phyloP scores from a whole-genome alignment of 2,329 filamentous ascomycete species.

The Neurospora sp. region DNA sequence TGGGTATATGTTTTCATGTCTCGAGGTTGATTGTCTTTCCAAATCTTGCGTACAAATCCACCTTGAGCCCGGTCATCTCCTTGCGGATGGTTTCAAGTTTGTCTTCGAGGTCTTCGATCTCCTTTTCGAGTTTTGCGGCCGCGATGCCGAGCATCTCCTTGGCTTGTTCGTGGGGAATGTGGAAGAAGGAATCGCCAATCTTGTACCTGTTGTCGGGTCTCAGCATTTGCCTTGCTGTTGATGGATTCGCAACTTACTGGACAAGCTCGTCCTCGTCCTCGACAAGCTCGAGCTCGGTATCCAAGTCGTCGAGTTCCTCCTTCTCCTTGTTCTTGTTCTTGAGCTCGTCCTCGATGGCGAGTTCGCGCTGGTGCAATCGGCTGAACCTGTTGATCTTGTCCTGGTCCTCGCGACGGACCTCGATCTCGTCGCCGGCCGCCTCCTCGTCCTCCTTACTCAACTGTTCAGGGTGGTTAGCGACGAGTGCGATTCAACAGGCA shows the following conservation, averaged over 20 bases:
- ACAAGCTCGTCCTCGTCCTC: conserved; percentile 83
- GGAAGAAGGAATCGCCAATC: conserved; percentile 92
- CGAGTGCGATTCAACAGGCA: not conserved
- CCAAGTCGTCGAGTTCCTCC: conserved; percentile 91
- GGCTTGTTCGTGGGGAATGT: conserved; percentile 72
- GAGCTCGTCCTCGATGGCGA: conserved; percentile 68
- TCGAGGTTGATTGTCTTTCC: conserved; percentile 96
- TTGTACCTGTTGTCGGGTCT: conserved; percentile 61
- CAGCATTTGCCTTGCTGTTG: not conserved
- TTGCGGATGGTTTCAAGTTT: conserved; percentile 66
- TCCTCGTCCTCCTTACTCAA: conserved; percentile 91
- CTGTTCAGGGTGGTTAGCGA: conserved; percentile 34
- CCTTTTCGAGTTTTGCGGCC: conserved; percentile 63
- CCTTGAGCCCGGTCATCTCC: conserved; percentile 84
- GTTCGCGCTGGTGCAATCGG: conserved; percentile 79
- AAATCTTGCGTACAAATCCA: conserved; percentile 87
- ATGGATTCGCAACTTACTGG: conserved; percentile 50
- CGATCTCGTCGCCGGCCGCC: conserved; percentile 67
- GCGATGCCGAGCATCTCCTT: conserved; percentile 72
- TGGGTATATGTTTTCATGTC: conserved; percentile 41
- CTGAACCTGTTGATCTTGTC: conserved; percentile 99
- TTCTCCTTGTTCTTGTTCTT: conserved; percentile 90
- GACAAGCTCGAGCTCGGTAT: conserved; percentile 81
- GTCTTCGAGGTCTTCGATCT: conserved; percentile 68
- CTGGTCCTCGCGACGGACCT: conserved; percentile 93